Base-by-base conservation (phyloP, 2,329 filamentous ascomycete genomes). In the Emmonsia crescens region DNA sequence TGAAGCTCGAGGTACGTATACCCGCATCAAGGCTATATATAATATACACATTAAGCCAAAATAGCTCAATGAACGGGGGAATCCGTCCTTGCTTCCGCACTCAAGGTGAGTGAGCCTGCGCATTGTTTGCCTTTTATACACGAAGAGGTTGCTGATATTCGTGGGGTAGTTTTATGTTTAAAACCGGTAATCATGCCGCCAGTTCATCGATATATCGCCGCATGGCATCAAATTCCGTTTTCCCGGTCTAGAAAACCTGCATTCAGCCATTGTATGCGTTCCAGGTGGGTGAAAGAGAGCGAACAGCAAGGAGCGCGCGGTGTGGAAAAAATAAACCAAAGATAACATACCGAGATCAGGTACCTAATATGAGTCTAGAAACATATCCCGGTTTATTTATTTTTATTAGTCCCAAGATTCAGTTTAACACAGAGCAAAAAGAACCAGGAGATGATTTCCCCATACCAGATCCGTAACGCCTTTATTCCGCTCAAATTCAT, bases 151-250 rank as follows among this genome's bases (percentile, higher is more conserved):
- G 4, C 10, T 12, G 21, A 16, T 49, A 12, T 4, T 8, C 9
- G 44, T 21, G 1, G 8, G 21, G 46, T 49, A 27, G 24, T 12
- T 16, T 21, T 14, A n/a, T 10, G 36, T 36, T 12, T 31, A 21
- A 36, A 54, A n/a, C 12, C 33, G n/a, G 6, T 12, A 8, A 40
- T 59, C 59, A 46, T 12, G 33, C 49, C 16, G 72, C 70, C 65
- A 78, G 72, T 66, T 79, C 76, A 60, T 79, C 76, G 33, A 79
- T 75, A 68, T 79, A 78, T 46, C 77, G 71, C 60, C 69, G 74
- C 76, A 79, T 78, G 4, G 71, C 75, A 60, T 79, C 75, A 57
- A 78, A 79, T 63, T 79, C 77, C 1, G 76, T 66, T 64, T 79
- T 79, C 3, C 77, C 77, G 19, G 76, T 78, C 72, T 77, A 27